Evolutionary conservation across 768 basidiomycete genomes (phyloP), one percentile per base, ranked within the genome.

Genomic region (Cubamyces sp.): DNA sequence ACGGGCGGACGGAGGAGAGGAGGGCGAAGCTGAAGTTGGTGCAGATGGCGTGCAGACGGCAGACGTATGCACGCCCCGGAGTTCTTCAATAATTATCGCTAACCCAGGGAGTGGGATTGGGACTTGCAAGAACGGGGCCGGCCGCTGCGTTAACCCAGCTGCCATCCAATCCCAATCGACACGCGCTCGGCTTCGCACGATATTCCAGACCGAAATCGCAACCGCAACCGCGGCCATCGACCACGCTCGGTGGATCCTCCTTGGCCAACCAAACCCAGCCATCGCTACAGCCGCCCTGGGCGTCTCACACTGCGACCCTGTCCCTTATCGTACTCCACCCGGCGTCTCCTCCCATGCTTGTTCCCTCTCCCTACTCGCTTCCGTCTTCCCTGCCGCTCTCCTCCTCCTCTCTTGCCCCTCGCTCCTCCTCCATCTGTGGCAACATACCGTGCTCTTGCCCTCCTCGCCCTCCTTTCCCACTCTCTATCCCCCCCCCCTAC

Each of bases 1-100:
- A 52, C 26, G 43, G 49, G 57, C 34, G 60, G 54, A 47, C 48
- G 64, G 55, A 48, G 39, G 59, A 49, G 54, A 45, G 42, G 58
- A 60, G 52, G 63, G 48, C 49, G 59, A 60, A 49, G 25, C 14
- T 14, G 45, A 12, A 43, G n/a, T n/a, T n/a, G 34, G 34, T 34
- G 34, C 5, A 34, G 34, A 57, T 12, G 26, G 43, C 23, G 56
- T 40, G 57, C 40, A 25, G 43, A 43, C 26, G 28, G 58, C 26
- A 42, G 58, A 51, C 37, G 56, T 45, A 58, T 45, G 56, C 46
- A 47, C 19, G 56, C n/a, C n/a, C n/a, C 42, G 52, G 37, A 21
- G 30, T 60, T 60, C 59, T 53, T 60, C 51, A 46, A 30, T 28
- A 49, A 49, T 47, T 57, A 15, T 23, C 41, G 53, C 19, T 28